Evolutionary conservation across 805 yeast species (phyloP), one percentile per base, ranked within the genome.

Genomic region (Jamesozyma lodderae): DNA sequence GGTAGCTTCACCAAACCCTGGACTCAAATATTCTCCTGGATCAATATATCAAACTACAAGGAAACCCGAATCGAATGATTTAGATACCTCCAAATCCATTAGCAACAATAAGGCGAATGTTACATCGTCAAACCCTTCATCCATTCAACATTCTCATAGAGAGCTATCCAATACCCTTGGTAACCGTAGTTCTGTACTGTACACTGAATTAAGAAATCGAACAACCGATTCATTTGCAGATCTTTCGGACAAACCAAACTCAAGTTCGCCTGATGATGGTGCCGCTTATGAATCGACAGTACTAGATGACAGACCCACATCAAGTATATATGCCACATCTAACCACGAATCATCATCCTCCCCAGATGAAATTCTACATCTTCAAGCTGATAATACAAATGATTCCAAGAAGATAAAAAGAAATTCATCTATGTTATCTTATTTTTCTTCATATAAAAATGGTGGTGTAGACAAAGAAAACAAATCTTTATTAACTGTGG

Each of bases 391-490:
- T 15, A 17, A 24, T 9, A 25, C 24, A 9, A 4, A 28, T 8
- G 43, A 42, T 25, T 20, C 18, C 7, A 53, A 52, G 32, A 51
- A 55, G 31, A 79, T 74, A 48, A 71, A 73, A 47, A 69, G 83
- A 45, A 77, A 75, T 42, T 75, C 81, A 0, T 76, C 82, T 0
- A 59, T 77, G 33, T 68, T 77, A 41, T 71, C 75, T 37, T 77
- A 72, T 46, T 57, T 73, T 30, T 45, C 53, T 9, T 7, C 22
- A n/a, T 21, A 19, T 11, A 31, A 31, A 14, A 28, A 11, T 10
- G 16, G 6, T 15, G 8, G 11, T 16, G 41, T 43, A 14, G 43
- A 44, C 15, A 43, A 44, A 29, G 47, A 45, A 6, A 44, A 55
- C 53, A 21, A 8, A 21, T n/a, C 19, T 19, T 20, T 41, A 14